These are phyloP conservation scores for Leccinum griseonigrum DNA, from an alignment of 1,284 basidiomycete species.

Conservation along the genomic window DNA sequence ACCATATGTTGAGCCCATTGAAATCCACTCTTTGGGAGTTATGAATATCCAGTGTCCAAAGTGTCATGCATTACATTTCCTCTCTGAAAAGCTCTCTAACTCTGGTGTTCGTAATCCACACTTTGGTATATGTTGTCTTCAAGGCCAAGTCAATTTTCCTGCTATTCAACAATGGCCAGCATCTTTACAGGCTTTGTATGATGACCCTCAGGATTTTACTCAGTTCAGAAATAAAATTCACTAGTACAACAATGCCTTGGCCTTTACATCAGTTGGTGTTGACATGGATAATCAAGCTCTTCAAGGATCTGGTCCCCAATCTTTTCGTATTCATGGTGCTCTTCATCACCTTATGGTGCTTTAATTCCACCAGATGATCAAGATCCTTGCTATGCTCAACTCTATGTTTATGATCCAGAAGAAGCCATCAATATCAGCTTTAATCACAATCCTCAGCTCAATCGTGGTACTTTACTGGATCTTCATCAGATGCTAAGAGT, in stretches of 20 bases:
- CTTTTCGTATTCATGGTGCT: slow-evolving; percentile 23
- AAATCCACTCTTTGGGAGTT: slow-evolving; percentile 7
- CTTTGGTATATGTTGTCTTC: background rate
- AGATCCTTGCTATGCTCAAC: background rate
- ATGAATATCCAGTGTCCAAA: slow-evolving; percentile 23
- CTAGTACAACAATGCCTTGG: slow-evolving; percentile 37
- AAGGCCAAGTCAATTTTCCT: background rate
- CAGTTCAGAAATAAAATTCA: background rate
- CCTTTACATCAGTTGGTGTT: slow-evolving; percentile 39
- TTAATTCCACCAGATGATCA: background rate
- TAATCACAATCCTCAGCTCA: background rate
- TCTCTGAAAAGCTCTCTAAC: background rate
- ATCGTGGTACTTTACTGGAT: background rate
- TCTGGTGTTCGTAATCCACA: background rate
- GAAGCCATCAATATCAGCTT: background rate
- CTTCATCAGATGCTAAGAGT: slow-evolving; percentile 30
- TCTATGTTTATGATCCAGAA: background rate
- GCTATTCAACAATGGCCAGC: background rate
- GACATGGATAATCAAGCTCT: slow-evolving; percentile 31
- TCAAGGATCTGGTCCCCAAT: slow-evolving; percentile 28
- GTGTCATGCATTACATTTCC: slow-evolving; percentile 24
- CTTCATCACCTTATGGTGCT: background rate
- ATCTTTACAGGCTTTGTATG: background rate
- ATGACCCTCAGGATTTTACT: background rate
- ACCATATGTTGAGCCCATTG: slow-evolving; percentile 4